Percentiles rank a stretch among this genome's conserved stretches.
Evolutionary conservation across 208 protist genomes (phyloP).

Genomic region (Angomonas ambiguus): DNA sequence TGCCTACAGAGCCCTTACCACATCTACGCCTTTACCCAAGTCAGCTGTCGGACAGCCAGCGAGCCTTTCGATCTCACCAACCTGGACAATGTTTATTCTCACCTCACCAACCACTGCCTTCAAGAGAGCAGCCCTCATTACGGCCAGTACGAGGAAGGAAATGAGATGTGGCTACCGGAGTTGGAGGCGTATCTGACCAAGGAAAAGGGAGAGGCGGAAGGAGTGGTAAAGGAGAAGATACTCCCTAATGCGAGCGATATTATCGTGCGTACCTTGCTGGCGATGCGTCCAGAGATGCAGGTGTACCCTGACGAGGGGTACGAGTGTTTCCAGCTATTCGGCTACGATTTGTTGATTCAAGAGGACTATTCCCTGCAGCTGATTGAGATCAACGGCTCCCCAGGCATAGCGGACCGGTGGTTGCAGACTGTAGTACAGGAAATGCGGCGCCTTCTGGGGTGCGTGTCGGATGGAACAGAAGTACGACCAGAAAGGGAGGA

Average conservation of each 20-base stretch:
- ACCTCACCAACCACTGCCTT: slow-evolving; percentile 91
- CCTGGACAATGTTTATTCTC: slow-evolving; percentile 36
- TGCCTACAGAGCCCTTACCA: slow-evolving; percentile 52
- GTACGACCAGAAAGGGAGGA: not conserved
- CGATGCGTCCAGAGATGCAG: slow-evolving; percentile 42
- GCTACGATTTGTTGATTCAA: slow-evolving; percentile 87
- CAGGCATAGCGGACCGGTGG: slow-evolving; percentile 67
- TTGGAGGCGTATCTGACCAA: slow-evolving; percentile 49
- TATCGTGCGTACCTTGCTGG: slow-evolving; percentile 65
- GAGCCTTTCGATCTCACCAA: slow-evolving; percentile 45
- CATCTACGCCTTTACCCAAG: slow-evolving; percentile 81
- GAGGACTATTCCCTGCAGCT: slow-evolving; percentile 63
- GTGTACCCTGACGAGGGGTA: slow-evolving; percentile 51
- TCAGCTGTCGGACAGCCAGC: slow-evolving; percentile 78
- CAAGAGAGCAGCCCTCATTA: slow-evolving; percentile 52
- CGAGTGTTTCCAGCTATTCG: slow-evolving; percentile 86
- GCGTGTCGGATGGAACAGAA: slow-evolving; percentile 4
- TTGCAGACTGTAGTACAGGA: slow-evolving; percentile 47
- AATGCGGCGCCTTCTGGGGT: slow-evolving; percentile 36
- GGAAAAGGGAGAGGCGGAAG: slow-evolving; percentile 24
- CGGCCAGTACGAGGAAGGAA: slow-evolving; percentile 72
- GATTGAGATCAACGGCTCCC: slow-evolving; percentile 89
- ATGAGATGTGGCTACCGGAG: slow-evolving; percentile 85
- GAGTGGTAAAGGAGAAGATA: slow-evolving; percentile 39
- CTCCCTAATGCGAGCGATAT: slow-evolving; percentile 66